A percentile compares a stretch with the other conserved stretches of the same genome.
phyloP scores from a whole-genome alignment of 352 stramenopile species.

The Pythium aristosporum region DNA sequence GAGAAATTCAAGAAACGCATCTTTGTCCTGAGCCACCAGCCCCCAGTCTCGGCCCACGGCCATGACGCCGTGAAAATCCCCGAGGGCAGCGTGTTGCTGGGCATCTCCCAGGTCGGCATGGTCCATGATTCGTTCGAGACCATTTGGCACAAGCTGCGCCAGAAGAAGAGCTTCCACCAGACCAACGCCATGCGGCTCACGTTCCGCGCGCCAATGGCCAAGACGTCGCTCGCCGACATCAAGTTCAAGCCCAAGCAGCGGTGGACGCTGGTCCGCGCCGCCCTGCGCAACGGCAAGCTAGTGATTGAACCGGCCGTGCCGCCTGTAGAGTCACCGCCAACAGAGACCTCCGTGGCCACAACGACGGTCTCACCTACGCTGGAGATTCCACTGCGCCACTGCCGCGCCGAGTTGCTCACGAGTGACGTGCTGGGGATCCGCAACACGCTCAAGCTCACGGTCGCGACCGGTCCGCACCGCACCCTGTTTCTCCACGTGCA shows the following conservation, averaged over 20 bases:
- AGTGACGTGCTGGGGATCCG: constrained; percentile 32
- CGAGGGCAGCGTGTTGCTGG: constrained; percentile 53
- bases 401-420: constrained; percentile 44
- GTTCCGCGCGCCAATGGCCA: constrained; percentile 50
- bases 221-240: constrained; percentile 33
- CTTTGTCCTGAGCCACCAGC: constrained; percentile 54
- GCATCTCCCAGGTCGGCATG: constrained; percentile 60
- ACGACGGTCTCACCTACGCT: constrained; percentile 6
- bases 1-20: constrained; percentile 64
- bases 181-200: constrained; percentile 46
- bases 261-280: constrained; percentile 38
- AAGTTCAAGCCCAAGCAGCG: constrained; percentile 39
- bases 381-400: constrained; percentile 47
- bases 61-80: constrained; percentile 30
- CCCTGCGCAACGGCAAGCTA: constrained; percentile 41
- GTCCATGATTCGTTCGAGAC: constrained; percentile 63
- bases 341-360: neutral
- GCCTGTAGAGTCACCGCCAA: neutral
- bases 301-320: constrained; percentile 21
- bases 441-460: constrained; percentile 52
- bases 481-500: constrained; percentile 44
- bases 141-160: constrained; percentile 63
- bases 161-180: constrained; percentile 51
- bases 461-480: constrained; percentile 3
- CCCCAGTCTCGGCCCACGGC: neutral